Base-by-base conservation (phyloP, 768 basidiomycete genomes). In the Postia placenta region DNA sequence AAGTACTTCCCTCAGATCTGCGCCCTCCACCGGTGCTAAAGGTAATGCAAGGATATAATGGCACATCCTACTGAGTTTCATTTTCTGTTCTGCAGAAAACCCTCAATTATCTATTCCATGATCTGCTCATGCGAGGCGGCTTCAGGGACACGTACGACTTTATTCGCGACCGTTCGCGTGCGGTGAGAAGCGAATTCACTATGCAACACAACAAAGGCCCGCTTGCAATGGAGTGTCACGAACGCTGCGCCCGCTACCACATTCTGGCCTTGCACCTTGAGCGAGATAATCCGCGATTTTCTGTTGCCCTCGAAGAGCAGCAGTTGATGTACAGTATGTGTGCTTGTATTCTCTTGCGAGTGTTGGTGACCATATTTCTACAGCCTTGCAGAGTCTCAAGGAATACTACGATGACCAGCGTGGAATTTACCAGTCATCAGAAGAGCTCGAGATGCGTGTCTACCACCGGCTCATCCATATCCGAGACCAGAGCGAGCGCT, bases 381-480 rank as follows among this genome's bases (percentile, higher is more conserved):
- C 57, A 98, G 94, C 92, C 14, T 75, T 97, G 30, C 90, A 91
- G 64, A 91, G 87, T 58, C 74, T 98, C 48, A 92, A 91, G 65
- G 89, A 97, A 61, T 93, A 92, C 58, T 95, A 96, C 61, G 83
- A 89, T 54, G 94, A 96, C 59, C 83, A 88, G 49, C 65, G 76
- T 0, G 76, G 73, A 7, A 67, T 70, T 36, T 84, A 85, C 52
- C 68, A 82, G 57, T 87, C 86, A 9, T 81, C 86, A 0, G 87
- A 86, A 33, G 94, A 98, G 61, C 78, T 97, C 40, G 95, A 99
- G 66, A 96, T 99, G 83, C 83, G 91, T 26, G 83, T 96, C 1
- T 99, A 97, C 67, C 90, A 94, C 61, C 82, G 94, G 41, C 79
- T 98, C 25, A 85, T 89, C 24, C 92, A 96, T 59, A 85, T 97